These are phyloP conservation scores for Xylaria sp. DNA, from an alignment of 2,329 filamentous ascomycete species.

Conservation along the genomic window DNA sequence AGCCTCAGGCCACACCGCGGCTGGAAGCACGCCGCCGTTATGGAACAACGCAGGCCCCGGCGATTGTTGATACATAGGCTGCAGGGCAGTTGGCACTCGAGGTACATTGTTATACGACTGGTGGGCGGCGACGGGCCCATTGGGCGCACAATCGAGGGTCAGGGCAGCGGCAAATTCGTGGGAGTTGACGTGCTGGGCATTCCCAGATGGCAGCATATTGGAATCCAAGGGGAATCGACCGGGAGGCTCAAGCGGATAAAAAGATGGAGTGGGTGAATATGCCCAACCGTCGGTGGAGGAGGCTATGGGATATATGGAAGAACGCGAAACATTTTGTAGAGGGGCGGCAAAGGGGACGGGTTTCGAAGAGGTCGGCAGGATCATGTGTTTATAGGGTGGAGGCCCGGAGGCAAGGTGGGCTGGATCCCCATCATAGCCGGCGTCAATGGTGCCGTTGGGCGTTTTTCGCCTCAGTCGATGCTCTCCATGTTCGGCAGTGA, in stretches of 20 bases:
- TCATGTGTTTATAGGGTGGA: conserved; percentile 84
- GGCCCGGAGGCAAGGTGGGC: conserved; percentile 78
- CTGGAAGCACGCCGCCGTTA: conserved; percentile 53
- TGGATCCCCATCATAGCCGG: conserved; percentile 88
- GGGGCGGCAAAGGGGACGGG: conserved; percentile 50
- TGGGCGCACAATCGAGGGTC: conserved; percentile 46
- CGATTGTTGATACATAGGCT: conserved; percentile 52
- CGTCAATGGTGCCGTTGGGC: conserved; percentile 90
- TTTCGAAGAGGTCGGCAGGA: conserved; percentile 69
- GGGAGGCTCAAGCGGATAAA: conserved; percentile 37
- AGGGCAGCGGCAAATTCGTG: conserved; percentile 40
- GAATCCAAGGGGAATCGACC: conserved; percentile 38
- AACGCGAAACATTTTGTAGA: conserved; percentile 42
- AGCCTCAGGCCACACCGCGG: conserved; percentile 54
- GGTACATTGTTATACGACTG: conserved; percentile 46
- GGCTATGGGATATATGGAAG: conserved; percentile 35
- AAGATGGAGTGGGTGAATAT: conserved; percentile 35
- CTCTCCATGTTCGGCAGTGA: conserved; percentile 61
- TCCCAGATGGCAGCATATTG: conserved; percentile 33
- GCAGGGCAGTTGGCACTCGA: conserved; percentile 48
- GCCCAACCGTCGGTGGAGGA: conserved; percentile 42
- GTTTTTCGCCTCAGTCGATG: conserved; percentile 91
- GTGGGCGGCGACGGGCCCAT: conserved; percentile 42
- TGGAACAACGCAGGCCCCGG: conserved; percentile 56
- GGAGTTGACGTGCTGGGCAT: conserved; percentile 40